Evolutionary conservation across 805 yeast species (phyloP).

Genomic region (Zygoascus tannicola): DNA sequence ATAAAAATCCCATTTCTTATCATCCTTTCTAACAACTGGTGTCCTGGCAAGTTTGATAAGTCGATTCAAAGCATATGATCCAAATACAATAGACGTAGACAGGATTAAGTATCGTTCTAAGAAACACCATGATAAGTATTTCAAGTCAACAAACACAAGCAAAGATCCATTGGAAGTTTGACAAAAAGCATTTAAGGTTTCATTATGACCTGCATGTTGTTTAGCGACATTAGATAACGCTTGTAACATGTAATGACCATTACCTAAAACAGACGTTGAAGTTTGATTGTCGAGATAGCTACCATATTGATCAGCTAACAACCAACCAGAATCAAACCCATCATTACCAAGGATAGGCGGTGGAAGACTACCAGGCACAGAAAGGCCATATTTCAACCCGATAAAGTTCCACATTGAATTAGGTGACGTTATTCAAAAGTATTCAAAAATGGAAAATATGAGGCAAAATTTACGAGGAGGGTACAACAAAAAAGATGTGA

Average conservation of each 20-base stretch:
- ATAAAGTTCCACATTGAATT: too few species aligned
- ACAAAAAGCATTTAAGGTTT: neutral
- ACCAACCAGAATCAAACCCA: neutral
- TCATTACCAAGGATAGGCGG: neutral
- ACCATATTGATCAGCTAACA: neutral
- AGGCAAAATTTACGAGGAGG: too few species aligned
- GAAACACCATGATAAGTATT: constrained; percentile 10
- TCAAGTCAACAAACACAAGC: neutral
- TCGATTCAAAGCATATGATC: neutral
- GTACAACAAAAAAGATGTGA: too few species aligned
- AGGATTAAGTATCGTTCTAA: constrained; percentile 8
- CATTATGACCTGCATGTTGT: neutral
- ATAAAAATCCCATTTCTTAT: constrained; percentile 7
- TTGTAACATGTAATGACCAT: neutral
- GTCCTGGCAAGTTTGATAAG: neutral
- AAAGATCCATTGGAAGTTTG: neutral
- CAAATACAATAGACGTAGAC: constrained; percentile 4
- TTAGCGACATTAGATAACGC: neutral
- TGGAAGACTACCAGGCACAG: too few species aligned
- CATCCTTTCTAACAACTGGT: neutral
- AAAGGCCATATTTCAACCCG: too few species aligned
- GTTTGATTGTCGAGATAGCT: neutral
- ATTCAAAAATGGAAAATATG: too few species aligned
- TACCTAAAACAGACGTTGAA: neutral
- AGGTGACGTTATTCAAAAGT: too few species aligned